phyloP scores from a whole-genome alignment of 352 stramenopile species.

The Pythium monospermum region DNA sequence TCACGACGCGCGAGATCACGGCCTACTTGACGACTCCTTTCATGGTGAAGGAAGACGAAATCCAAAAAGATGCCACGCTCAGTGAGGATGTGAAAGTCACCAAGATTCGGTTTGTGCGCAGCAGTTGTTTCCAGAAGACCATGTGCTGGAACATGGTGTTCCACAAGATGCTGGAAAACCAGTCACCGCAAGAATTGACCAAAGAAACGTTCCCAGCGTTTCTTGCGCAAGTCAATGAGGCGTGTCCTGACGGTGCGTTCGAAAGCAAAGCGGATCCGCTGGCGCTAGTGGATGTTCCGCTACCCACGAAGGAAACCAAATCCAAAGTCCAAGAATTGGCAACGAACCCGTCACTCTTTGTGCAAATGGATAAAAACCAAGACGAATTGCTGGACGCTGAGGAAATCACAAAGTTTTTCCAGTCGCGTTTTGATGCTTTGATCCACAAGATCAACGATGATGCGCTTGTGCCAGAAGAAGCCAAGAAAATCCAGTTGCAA shows the following conservation, averaged over 20 bases:
- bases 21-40: neutral
- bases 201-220: neutral
- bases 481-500: neutral
- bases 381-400: conserved; percentile 14
- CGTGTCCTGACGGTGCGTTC: neutral
- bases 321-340: neutral
- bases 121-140: neutral
- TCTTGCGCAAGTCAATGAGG: neutral
- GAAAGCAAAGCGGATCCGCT: neutral
- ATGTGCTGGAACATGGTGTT: neutral
- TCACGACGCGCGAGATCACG: neutral
- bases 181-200: neutral
- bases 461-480: neutral
- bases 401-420: neutral
- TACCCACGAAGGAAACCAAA: neutral
- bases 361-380: conserved; percentile 11
- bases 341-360: neutral
- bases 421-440: neutral
- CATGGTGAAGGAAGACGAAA: neutral
- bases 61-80: neutral
- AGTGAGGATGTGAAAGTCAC: neutral
- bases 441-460: neutral
- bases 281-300: neutral
- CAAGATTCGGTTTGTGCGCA: neutral
- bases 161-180: neutral